Percentiles rank a stretch among this genome's conserved stretches.
Conservation (phyloP, 2,329 filamentous ascomycete genomes). For the Talaromyces atroroseus region DNA sequence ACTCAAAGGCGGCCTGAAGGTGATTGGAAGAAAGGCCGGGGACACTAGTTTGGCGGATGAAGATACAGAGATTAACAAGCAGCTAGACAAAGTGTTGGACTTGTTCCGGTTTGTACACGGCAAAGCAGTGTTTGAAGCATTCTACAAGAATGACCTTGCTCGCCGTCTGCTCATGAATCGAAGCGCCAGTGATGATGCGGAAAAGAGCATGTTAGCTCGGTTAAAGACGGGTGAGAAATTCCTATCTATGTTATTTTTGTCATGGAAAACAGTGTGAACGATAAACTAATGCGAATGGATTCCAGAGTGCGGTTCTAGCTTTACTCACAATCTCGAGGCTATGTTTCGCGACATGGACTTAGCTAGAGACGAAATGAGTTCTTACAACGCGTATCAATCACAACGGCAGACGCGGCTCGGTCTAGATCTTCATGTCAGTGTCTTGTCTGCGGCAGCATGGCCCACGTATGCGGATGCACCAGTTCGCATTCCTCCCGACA, state of each 20-base stretch:
- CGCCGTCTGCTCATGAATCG: conserved; percentile 83
- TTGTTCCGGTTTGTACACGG: conserved; percentile 95
- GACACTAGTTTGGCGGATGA: conserved; percentile 68
- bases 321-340: conserved; percentile 94
- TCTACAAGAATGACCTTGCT: conserved; percentile 97
- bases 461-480: conserved; percentile 77
- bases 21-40: conserved; percentile 47
- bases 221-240: conserved; percentile 61
- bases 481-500: conserved; percentile 68
- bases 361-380: conserved; percentile 84
- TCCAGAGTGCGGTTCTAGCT: conserved; percentile 79
- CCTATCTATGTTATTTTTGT: not conserved
- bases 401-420: conserved; percentile 53
- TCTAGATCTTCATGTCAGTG: conserved; percentile 76
- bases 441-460: conserved; percentile 90
- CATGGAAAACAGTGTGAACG: not conserved
- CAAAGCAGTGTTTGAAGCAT: conserved; percentile 96
- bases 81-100: conserved; percentile 87
- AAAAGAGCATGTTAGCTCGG: conserved; percentile 89
- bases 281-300: not conserved
- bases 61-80: conserved; percentile 83
- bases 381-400: conserved; percentile 67
- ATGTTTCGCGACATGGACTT: conserved; percentile 99
- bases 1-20: conserved; percentile 76
- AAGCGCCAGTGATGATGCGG: conserved; percentile 89